Evolutionary conservation across 2,329 filamentous ascomycete genomes (phyloP), one percentile per base, ranked within the genome.

Genomic region (Penicillium griseofulvum): DNA sequence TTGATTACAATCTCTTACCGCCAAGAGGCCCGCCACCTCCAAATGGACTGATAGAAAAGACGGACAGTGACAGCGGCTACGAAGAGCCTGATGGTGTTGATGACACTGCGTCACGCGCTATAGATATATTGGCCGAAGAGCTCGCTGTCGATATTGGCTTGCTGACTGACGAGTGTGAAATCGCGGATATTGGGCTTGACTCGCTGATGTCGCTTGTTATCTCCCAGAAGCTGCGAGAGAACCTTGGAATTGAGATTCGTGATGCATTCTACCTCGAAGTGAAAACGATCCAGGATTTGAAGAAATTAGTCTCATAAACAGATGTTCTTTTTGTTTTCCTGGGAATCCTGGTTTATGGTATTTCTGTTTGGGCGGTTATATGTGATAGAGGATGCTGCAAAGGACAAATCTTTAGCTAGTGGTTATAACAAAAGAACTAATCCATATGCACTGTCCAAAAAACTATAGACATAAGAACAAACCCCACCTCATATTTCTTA

Each of bases 201-300:
- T 70, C 65, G n/a, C 59, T 75, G 8, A 60, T 74, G 55, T 63
- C 61, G 17, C 49, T 75, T 26, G 68, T 69, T 3, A 65, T 75
- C 17, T 52, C 64, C 1, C 61, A 64, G 16, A 69, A 68, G 39
- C 65, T 74, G 37, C 52, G 68, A 8, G 60, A 63, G 11, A 22
- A 56, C 12, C 36, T 56, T 16, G 36, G 29, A 1, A n/a, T 56
- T 10, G 28, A n/a, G 10, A 28, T 56, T 10, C 17, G 28, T 16
- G 48, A 43, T 41, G 33, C 36, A 43, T 28, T 56, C 17, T 56
- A 52, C 22, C 34, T 56, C 28, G 49, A 56, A 29, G 37, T 41
- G 22, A 49, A 42, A 6, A 56, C 47, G n/a, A 37, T 56, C 19
- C 26, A 42, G 9, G 54, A 51, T 37, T 44, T 52, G 38, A 29